Percentiles rank a stretch among this genome's conserved stretches.
phyloP scores from a whole-genome alignment of 2,329 filamentous ascomycete genomes.

The Lasiodiplodia sp. region DNA sequence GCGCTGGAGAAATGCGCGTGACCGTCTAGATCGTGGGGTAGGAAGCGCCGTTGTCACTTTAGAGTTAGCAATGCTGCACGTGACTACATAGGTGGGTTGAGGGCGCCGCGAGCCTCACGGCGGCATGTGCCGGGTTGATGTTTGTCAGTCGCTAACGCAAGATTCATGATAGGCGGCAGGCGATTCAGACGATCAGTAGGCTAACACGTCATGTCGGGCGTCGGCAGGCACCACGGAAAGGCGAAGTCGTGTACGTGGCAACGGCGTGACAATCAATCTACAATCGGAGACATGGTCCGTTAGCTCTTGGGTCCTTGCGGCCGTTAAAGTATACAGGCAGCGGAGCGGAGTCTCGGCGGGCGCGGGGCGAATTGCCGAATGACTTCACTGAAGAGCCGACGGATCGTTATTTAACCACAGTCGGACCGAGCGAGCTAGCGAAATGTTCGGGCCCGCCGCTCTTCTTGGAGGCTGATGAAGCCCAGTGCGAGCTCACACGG shows the following conservation, averaged over 20 bases:
- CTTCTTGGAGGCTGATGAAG: not conserved
- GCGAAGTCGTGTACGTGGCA: not conserved
- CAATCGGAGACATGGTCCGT: not conserved
- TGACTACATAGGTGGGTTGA: not conserved
- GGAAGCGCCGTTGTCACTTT: not conserved
- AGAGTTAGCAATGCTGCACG: not conserved
- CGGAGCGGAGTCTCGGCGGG: slow-evolving; percentile 6
- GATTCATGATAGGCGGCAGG: slow-evolving; percentile 2
- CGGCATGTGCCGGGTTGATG: slow-evolving; percentile 2
- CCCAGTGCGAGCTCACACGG: slow-evolving; percentile 10
- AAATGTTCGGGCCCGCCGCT: not conserved
- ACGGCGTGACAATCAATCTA: not conserved
- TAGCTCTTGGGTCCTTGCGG: not conserved
- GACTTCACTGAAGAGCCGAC: slow-evolving; percentile 13
- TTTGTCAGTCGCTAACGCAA: not conserved
- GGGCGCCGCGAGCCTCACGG: not conserved
- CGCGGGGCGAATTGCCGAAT: slow-evolving; percentile 17
- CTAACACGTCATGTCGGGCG: not conserved
- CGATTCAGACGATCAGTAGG: slow-evolving; percentile 10
- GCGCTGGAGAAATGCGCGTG: not conserved
- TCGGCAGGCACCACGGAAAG: not conserved
- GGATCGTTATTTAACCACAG: slow-evolving; percentile 11
- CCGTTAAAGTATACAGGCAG: not conserved
- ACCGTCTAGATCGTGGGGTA: not conserved
- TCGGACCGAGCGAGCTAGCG: slow-evolving; percentile 14